Conservation (phyloP, 495 filamentous ascomycete genomes). For the Hyaloscypha finlandica region DNA sequence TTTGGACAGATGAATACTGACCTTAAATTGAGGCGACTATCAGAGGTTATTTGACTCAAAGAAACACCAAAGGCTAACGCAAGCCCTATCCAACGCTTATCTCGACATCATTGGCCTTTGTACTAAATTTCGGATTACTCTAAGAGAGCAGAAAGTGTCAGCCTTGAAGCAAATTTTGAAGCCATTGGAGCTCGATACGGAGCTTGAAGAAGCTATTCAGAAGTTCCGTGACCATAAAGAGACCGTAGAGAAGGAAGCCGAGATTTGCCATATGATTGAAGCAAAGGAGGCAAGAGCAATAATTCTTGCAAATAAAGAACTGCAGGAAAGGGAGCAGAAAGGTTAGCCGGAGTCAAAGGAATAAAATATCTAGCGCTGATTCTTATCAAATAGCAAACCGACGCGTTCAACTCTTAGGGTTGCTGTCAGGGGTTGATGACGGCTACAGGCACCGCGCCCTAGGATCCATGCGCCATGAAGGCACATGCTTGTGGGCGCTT, state of each 20-base stretch:
- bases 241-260: slow-evolving; percentile 35
- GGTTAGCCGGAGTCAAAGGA: neutral
- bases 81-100: slow-evolving; percentile 39
- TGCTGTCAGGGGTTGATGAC: slow-evolving; percentile 16
- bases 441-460: slow-evolving; percentile 23
- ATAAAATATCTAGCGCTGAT: slow-evolving; percentile 1
- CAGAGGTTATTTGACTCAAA: slow-evolving; percentile 15
- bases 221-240: slow-evolving; percentile 33
- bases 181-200: slow-evolving; percentile 19
- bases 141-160: slow-evolving; percentile 30
- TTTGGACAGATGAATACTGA: too few relatives aligned
- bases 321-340: slow-evolving; percentile 17
- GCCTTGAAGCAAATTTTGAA: slow-evolving; percentile 17
- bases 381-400: slow-evolving; percentile 16
- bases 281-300: slow-evolving; percentile 3
- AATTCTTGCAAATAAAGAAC: slow-evolving; percentile 9
- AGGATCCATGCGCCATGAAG: slow-evolving; percentile 14
- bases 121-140: slow-evolving; percentile 34
- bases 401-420: too few relatives aligned
- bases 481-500: slow-evolving; percentile 23
- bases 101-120: slow-evolving; percentile 44
- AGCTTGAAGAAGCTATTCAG: slow-evolving; percentile 30
- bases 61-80: slow-evolving; percentile 37
- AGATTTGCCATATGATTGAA: slow-evolving; percentile 37
- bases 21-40: slow-evolving; percentile 12